phyloP scores from a whole-genome alignment of 2,329 filamentous ascomycete genomes.

The Trichoderma endophyticum region DNA sequence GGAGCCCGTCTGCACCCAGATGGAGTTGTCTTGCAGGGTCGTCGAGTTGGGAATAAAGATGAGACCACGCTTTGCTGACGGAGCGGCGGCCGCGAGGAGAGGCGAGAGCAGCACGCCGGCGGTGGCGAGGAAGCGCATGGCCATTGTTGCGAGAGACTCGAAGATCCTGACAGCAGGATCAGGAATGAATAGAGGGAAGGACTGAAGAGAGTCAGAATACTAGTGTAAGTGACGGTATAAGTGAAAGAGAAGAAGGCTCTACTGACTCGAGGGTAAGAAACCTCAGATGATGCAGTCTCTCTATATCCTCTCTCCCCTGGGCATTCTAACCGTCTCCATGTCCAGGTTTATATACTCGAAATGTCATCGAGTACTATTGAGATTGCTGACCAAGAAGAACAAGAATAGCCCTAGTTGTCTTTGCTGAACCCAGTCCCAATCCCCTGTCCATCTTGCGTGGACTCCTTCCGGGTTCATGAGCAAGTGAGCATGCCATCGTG shows the following conservation, averaged over 20 bases:
- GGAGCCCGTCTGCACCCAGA: constrained; percentile 57
- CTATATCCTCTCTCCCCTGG: neutral
- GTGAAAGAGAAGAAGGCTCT: neutral
- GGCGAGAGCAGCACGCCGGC: constrained; percentile 19
- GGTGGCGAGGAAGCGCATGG: neutral
- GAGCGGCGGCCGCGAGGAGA: constrained; percentile 23
- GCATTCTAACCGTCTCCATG: neutral
- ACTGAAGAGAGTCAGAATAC: neutral
- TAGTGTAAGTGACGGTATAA: neutral
- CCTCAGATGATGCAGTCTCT: neutral
- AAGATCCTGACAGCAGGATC: neutral
- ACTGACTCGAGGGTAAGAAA: neutral
- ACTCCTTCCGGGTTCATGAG: neutral
- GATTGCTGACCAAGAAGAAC: neutral
- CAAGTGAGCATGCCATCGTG: neutral
- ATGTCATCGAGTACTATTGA: neutral
- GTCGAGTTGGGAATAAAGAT: constrained; percentile 61
- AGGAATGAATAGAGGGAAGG: neutral
- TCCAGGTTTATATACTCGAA: neutral
- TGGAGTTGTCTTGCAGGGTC: constrained; percentile 58
- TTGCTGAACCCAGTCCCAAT: neutral
- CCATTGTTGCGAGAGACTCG: neutral
- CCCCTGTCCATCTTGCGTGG: neutral
- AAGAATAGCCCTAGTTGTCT: neutral
- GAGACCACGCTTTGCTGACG: constrained; percentile 64